phyloP scores from a whole-genome alignment of 2,329 filamentous ascomycete species.

The Aspergillus hortae region DNA sequence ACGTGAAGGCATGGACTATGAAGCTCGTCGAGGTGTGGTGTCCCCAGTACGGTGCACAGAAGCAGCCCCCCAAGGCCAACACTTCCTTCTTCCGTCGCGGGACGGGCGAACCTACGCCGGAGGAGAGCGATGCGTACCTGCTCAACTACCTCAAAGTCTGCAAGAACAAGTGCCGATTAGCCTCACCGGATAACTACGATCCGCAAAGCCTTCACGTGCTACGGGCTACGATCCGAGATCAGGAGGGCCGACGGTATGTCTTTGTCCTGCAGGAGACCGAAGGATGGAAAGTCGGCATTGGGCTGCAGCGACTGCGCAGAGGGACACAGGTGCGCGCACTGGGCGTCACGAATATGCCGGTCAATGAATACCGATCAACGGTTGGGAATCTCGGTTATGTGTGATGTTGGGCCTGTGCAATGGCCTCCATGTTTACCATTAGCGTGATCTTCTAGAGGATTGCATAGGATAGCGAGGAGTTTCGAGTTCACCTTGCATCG shows the following conservation, averaged over 20 bases:
- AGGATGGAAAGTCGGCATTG: slow-evolving; percentile 61
- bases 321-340: slow-evolving; percentile 55
- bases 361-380: slow-evolving; percentile 16
- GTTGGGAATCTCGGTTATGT: slow-evolving; percentile 19
- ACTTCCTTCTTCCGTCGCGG: slow-evolving; percentile 41
- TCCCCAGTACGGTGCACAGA: slow-evolving; percentile 53
- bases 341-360: slow-evolving; percentile 40
- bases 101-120: slow-evolving; percentile 54
- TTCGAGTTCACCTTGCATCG: not conserved
- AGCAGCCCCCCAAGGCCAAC: slow-evolving; percentile 26
- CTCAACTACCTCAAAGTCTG: slow-evolving; percentile 61
- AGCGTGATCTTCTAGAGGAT: not conserved
- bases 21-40: slow-evolving; percentile 89
- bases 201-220: slow-evolving; percentile 52
- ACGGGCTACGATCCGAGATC: slow-evolving; percentile 56
- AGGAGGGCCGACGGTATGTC: slow-evolving; percentile 59
- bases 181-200: slow-evolving; percentile 37
- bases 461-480: not conserved
- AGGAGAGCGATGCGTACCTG: slow-evolving; percentile 65
- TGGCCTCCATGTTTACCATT: not conserved
- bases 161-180: slow-evolving; percentile 59
- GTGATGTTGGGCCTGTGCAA: not conserved
- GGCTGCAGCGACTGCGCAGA: slow-evolving; percentile 53
- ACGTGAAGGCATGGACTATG: slow-evolving; percentile 96
- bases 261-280: slow-evolving; percentile 59